Evolutionary conservation across 164 flowering plant genomes (phyloP), one percentile per base, ranked within the genome.

Genomic region (Sextonia rubra): DNA sequence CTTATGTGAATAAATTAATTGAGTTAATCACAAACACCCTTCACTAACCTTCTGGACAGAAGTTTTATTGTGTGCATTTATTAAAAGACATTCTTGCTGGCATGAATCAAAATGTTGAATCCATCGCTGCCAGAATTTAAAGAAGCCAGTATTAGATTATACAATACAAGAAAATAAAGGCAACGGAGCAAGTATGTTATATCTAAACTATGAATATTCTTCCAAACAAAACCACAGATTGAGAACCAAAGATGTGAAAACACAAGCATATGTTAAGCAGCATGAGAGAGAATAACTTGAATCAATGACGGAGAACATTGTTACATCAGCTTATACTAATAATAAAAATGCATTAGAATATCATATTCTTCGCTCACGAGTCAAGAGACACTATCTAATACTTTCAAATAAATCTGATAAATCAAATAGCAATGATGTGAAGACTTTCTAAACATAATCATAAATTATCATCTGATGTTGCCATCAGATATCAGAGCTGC

Each of bases 21-120:
- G 44, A 37, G 44, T 37, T 37, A 69, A 49, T 3, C 23, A 49
- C 0, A 63, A 52, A 15, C 62, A 26, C 15, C 60, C 56, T 55
- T 18, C 60, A 66, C 89, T 60, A 72, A 93, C 97, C 98, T 91
- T 87, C 75, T 81, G 60, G 29, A 94, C 96, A 55, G 97, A 92
- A 77, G 82, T 86, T 78, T 70, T 85, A 84, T 87, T 87, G 77
- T 92, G 98, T 15, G 97, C 91, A 83, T 88, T 90, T 47, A 94
- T 85, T 1, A 93, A 67, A 44, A 91, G 74, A 66, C 91, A 92
- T 49, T 92, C 97, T 70, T 90, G 87, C 47, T 86, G 78, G 52
- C 74, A 69, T 14, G 87, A 85, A 9, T 86, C 91, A 69, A 91
- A 94, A 85, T 86, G 83, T 17, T 73, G 77, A 29, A 71, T 72